These are phyloP conservation scores for Raffaelea deltoideospora DNA, from an alignment of 2,329 filamentous ascomycete species.

Conservation along the genomic window DNA sequence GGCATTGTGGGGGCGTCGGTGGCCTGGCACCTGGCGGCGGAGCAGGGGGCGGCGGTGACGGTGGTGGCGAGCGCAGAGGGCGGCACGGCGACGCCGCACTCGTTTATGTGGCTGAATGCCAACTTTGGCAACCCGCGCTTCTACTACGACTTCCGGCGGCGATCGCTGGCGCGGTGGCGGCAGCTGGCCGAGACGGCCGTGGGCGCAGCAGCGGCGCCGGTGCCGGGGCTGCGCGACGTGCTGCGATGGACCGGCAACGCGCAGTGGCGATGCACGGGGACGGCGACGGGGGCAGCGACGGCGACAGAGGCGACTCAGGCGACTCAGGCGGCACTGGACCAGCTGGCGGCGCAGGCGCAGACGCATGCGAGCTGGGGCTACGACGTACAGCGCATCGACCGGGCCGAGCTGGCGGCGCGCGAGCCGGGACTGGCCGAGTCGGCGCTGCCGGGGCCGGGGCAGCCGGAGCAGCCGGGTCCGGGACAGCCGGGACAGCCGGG, in stretches of 20 bases:
- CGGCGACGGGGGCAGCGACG: too few relatives aligned
- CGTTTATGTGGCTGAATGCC: slow-evolving; percentile 19
- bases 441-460: slow-evolving; percentile 7
- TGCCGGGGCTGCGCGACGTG: slow-evolving; percentile 10
- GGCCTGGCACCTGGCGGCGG: slow-evolving; percentile 15
- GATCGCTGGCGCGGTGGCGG: slow-evolving; percentile 15
- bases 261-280: too few relatives aligned
- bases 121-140: slow-evolving; percentile 12
- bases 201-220: too few relatives aligned
- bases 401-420: slow-evolving; percentile 6
- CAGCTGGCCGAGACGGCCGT: slow-evolving; percentile 6
- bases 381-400: slow-evolving; percentile 10
- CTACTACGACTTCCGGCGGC: slow-evolving; percentile 16
- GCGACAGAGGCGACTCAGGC: too few relatives aligned
- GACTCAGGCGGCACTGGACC: slow-evolving; percentile 10
- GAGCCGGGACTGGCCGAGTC: slow-evolving; percentile 8
- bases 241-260: slow-evolving; percentile 14
- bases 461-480: too few relatives aligned
- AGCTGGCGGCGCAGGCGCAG: slow-evolving; percentile 11
- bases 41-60: slow-evolving; percentile 12
- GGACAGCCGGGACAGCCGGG: too few relatives aligned
- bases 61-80: slow-evolving; percentile 15
- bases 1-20: slow-evolving; percentile 17
- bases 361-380: slow-evolving; percentile 15
- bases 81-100: slow-evolving; percentile 17